Conservation (phyloP, 1,284 basidiomycete species). For the Anthracocystis panici-leucophaei region DNA sequence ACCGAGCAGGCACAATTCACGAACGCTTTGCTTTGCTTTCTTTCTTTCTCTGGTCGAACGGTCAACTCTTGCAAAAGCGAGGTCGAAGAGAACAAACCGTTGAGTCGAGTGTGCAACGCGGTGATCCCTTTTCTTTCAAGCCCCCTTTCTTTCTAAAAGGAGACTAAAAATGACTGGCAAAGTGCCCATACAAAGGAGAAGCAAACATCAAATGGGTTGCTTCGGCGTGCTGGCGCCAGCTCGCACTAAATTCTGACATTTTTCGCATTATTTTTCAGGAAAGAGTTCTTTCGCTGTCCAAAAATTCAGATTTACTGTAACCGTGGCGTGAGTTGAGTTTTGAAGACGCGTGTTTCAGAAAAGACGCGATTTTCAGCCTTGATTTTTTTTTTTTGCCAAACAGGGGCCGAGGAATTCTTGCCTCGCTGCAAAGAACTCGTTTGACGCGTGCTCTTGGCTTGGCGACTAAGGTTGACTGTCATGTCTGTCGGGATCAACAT, state of each 20-base stretch:
- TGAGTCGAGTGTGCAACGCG: neutral
- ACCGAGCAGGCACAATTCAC: too few relatives aligned
- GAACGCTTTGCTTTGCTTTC: neutral
- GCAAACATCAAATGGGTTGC: neutral
- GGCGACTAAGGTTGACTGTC: too few relatives aligned
- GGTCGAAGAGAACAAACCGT: neutral
- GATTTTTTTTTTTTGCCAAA: too few relatives aligned
- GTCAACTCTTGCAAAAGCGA: slow-evolving; percentile 3
- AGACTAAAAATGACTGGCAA: slow-evolving; percentile 5
- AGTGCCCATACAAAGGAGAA: neutral
- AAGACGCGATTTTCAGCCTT: too few relatives aligned
- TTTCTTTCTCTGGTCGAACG: neutral
- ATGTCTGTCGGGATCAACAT: too few relatives aligned
- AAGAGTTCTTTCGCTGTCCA: too few relatives aligned
- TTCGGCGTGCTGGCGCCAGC: slow-evolving; percentile 5
- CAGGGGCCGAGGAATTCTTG: too few relatives aligned
- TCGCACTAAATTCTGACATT: neutral
- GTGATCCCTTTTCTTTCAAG: neutral
- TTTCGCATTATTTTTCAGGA: neutral
- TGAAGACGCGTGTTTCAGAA: too few relatives aligned
- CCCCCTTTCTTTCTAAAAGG: neutral
- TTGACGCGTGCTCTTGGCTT: too few relatives aligned
- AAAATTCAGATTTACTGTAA: too few relatives aligned
- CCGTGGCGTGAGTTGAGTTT: too few relatives aligned
- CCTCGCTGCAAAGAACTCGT: too few relatives aligned